Evolutionary conservation across 208 protist genomes (phyloP), one percentile per base, ranked within the genome.

Genomic region (Acanthamoeba royreba): DNA sequence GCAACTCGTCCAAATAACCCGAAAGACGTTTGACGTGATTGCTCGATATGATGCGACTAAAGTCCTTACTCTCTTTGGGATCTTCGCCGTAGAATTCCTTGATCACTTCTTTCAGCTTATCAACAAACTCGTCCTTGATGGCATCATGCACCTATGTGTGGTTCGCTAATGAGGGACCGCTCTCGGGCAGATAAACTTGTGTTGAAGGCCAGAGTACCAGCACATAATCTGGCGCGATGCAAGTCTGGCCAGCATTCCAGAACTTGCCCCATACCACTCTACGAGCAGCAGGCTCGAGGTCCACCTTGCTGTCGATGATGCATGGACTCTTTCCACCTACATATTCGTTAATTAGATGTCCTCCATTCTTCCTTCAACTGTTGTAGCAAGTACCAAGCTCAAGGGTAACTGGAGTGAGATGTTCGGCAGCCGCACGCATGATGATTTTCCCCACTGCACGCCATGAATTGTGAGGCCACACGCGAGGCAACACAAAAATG

Each of bases 401-500:
- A 40, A 99, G 96, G 22, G 96, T 97, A 4, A 98, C 97, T 31
- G 98, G 98, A 9, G 98, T 99, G 3, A 99, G 92, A 94, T 98
- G 94, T 74, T 98, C 93, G 4, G 98, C 96, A 28, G 98, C 98
- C 11, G 97, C 97, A 19, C 94, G 85, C 96, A 98, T 98, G 25
- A 81, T 28, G 15, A 98, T 95, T 25, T 81, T 72, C 40, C 72
- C 72, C 72, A 81, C 66, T 77, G 66, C 0, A n/a, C 22, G 49
- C 66, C 35, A 28, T 15, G 19, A n/a, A n/a, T 13, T 58, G 49
- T 58, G 22, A n/a, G 13, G 13, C 13, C 15, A 58, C 15, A 58
- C n/a, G n/a, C n/a, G n/a, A n/a, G n/a, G n/a, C n/a, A n/a, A n/a
- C n/a, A 74, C 13, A 74, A 28, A 42, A 38, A 35, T 22, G 15